Base-by-base conservation (phyloP, 2,329 filamentous ascomycete genomes). In the Aureobasidium sp. region DNA sequence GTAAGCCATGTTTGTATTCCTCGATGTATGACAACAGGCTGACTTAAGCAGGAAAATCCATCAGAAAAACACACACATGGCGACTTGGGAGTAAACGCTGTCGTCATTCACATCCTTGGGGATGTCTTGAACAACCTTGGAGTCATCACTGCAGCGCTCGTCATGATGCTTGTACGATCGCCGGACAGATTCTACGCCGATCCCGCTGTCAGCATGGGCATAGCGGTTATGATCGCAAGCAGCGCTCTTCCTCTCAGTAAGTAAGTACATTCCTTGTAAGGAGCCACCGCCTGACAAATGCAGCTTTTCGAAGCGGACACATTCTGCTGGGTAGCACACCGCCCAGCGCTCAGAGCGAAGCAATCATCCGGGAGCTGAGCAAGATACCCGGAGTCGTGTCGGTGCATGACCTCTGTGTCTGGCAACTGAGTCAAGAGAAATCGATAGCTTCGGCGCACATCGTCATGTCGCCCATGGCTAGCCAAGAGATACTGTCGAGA, bases 71-170 rank as follows among this genome's bases (percentile, higher is more conserved):
- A 74, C 0, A 3, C 40, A 10, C 76, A 76, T 1, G 78, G 77
- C 61, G 85, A 91, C 68, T 75, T 91, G n/a, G 86, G 84, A 11
- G 86, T 89, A 77, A 74, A 88, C 63, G 87, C 85, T 1, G 86
- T 89, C 1, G 68, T 91, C 11, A 73, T 89, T 15, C 88, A 92
- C 67, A 81, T 91, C 27, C 67, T 88, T 2, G 85, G 87, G 33
- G 88, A 92, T 67, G 86, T 86, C 5, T 77, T 87, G 64, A 91
- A 90, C 74, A 92, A 92, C 66, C 71, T 90, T 11, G 87, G 87
- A 10, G 87, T 92, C 62, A 89, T 90, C 51, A 75, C 86, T 37
- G 81, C 87, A 0, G 86, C 85, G 0, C 67, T 86, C 2, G 77
- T 89, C 33, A 87, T 91, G 69, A 90, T 86, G 87, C 76, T 84